These are phyloP conservation scores for Panus rudis DNA, from an alignment of 768 basidiomycete genomes.

Conservation along the genomic window DNA sequence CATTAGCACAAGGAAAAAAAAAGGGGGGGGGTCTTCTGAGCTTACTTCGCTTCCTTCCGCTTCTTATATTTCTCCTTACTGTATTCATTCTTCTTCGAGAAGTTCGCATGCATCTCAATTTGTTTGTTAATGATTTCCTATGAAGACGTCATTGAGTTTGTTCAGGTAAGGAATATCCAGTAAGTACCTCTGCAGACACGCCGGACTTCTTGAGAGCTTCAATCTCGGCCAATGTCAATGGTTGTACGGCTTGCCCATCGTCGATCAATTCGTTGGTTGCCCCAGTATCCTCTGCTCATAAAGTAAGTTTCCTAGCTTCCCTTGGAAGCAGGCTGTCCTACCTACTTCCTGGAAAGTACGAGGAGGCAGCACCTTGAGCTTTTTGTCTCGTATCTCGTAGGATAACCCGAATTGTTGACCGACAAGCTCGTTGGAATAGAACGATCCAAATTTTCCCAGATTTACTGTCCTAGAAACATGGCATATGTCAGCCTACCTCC, in stretches of 20 bases:
- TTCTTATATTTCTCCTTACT: conserved; percentile 98
- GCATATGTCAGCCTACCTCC: neutral
- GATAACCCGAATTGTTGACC: conserved; percentile 82
- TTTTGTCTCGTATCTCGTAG: conserved; percentile 77
- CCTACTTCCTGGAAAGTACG: conserved; percentile 74
- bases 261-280: conserved; percentile 96
- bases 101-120: conserved; percentile 89
- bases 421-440: conserved; percentile 70
- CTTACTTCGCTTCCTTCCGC: conserved; percentile 93
- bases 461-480: conserved; percentile 47
- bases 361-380: conserved; percentile 54
- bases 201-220: conserved; percentile 77
- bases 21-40: conserved; percentile 1
- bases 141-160: conserved; percentile 4
- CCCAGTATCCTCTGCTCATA: conserved; percentile 78
- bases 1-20: neutral
- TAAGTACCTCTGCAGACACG: conserved; percentile 61
- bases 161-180: neutral
- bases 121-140: conserved; percentile 95
- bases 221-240: conserved; percentile 79
- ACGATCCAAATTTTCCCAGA: conserved; percentile 83
- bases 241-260: conserved; percentile 78
- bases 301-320: conserved; percentile 2
- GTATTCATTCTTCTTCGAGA: conserved; percentile 92
- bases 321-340: conserved; percentile 28